These are phyloP conservation scores for Fusarium albosuccineum DNA, from an alignment of 2,329 filamentous ascomycete genomes.

Conservation along the genomic window DNA sequence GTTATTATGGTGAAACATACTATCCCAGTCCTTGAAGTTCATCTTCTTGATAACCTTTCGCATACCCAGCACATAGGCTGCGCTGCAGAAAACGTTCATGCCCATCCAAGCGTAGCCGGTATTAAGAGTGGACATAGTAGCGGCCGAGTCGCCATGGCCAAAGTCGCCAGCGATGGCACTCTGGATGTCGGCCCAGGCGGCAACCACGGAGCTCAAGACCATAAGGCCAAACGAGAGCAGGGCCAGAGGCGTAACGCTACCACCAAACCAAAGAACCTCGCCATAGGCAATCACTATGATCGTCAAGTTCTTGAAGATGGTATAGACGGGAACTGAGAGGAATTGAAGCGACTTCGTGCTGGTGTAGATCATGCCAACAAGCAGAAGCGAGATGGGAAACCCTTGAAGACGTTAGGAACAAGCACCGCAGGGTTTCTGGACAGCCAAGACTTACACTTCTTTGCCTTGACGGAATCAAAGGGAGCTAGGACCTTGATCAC, in stretches of 20 bases:
- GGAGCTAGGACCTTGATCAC: conserved; percentile 84
- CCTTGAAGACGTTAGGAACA: conserved; percentile 64
- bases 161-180: conserved; percentile 78
- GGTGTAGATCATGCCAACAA: conserved; percentile 99
- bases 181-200: conserved; percentile 97
- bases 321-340: conserved; percentile 98
- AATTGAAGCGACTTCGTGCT: conserved; percentile 95
- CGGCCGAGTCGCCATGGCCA: conserved; percentile 71
- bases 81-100: conserved; percentile 94
- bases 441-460: conserved; percentile 77
- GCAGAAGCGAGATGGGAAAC: conserved; percentile 95
- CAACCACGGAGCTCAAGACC: conserved; percentile 94
- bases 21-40: conserved; percentile 99
- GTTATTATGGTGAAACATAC: conserved; percentile 68
- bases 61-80: conserved; percentile 91
- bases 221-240: conserved; percentile 96
- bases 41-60: conserved; percentile 99
- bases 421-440: not conserved
- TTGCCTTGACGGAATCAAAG: conserved; percentile 90
- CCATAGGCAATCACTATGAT: conserved; percentile 99
- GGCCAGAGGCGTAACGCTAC: conserved; percentile 86
- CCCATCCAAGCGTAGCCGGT: conserved; percentile 98
- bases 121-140: conserved; percentile 89
- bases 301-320: conserved; percentile 99
- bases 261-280: conserved; percentile 98